Base-by-base conservation (phyloP, 1,139 yeast species). In the Geotrichum phurueaensis region DNA sequence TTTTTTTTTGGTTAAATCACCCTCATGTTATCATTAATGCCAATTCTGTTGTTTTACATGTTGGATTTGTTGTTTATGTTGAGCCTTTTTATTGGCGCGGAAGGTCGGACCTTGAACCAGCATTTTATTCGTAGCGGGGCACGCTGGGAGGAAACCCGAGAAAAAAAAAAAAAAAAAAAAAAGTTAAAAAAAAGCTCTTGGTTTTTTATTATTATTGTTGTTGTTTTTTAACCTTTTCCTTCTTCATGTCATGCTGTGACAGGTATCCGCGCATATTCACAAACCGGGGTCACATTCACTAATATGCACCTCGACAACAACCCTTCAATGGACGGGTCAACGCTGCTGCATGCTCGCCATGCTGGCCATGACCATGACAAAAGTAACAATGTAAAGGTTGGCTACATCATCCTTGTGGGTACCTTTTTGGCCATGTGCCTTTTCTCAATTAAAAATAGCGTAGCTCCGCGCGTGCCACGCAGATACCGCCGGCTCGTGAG, bases 321-420 rank as follows among this genome's bases (percentile, higher is more conserved):
- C 15, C 6, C n/a, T 9, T 15, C 45, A 39, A 39, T 39, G 45
- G 45, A 39, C n/a, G 20, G 45, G 3, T 18, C 45, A 5, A 60
- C 52, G 36, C 29, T 62, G 47, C 36, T 62, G 47, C 36, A 47
- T 39, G 23, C 60, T 31, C 65, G 78, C 68, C 65, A 70, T 64
- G 65, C 67, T 62, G 72, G 71, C 64, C 72, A 70, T 56, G 70
- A 68, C 65, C 80, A 74, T 54, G 72, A 74, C 52, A 71, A 69
- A 54, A 62, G 63, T 55, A 70, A 69, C 57, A 69, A 83, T 65
- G 66, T 81, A 62, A 77, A 77, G 62, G 83, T 78, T 65, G 87
- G 87, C 0, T 80, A 81, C 66, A 65, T 76, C 4, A 66, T 81
- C 1, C 68, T 83, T 7, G 69, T 72, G 2, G 51, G 79, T 1